These are phyloP conservation scores for Apiospora koreana DNA, from an alignment of 2,329 filamentous ascomycete genomes.

Conservation along the genomic window DNA sequence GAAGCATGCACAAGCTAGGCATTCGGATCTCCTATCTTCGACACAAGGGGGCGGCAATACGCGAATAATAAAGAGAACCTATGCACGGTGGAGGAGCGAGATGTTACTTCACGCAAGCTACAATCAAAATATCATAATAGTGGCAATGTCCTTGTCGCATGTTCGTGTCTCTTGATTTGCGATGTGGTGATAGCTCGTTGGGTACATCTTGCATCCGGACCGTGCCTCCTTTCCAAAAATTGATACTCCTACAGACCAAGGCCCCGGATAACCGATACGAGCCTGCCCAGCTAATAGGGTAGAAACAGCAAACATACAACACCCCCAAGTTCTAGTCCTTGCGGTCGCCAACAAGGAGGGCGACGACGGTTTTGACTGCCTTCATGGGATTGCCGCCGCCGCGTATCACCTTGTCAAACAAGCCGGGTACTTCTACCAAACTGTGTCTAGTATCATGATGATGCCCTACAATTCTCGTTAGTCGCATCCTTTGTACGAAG, in stretches of 20 bases:
- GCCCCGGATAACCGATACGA: background rate
- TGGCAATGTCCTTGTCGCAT: background rate
- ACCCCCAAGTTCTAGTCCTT: conserved; percentile 5
- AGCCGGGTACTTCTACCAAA: conserved; percentile 56
- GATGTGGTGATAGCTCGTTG: background rate
- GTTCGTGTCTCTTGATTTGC: background rate
- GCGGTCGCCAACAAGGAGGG: conserved; percentile 54
- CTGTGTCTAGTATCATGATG: conserved; percentile 57
- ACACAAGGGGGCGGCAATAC: background rate
- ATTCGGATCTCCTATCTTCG: background rate
- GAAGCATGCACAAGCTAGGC: background rate
- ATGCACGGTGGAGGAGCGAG: background rate
- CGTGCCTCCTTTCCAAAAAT: background rate
- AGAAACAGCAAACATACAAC: background rate
- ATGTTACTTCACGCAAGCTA: conserved; percentile 5
- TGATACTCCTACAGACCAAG: no score
- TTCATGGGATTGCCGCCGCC: conserved; percentile 54
- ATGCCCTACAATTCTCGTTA: conserved; percentile 50
- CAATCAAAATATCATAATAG: conserved; percentile 6
- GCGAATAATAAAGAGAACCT: background rate
- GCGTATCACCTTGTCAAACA: conserved; percentile 61
- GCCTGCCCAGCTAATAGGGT: background rate
- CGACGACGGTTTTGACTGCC: conserved; percentile 61
- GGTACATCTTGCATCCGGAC: background rate
- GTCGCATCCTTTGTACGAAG: background rate